Base-by-base conservation (phyloP, 2,329 filamentous ascomycete genomes). In the Apiospora pterosperma region DNA sequence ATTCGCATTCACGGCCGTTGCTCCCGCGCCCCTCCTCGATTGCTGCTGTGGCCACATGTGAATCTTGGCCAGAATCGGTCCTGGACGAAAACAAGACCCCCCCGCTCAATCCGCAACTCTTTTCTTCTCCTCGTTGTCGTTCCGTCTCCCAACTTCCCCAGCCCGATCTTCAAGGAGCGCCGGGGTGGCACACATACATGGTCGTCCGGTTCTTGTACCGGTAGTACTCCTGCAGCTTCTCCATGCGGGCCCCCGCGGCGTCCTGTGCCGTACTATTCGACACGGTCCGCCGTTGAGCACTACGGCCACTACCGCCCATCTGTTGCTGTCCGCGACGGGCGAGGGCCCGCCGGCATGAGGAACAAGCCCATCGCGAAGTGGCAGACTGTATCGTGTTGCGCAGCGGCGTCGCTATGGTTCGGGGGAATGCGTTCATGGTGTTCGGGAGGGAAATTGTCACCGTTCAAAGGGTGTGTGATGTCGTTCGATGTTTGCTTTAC, bases 161-260 rank as follows among this genome's bases (percentile, higher is more conserved):
- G 12, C 23, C 61, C 10, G n/a, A 36, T 28, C 10, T 36, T 38
- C 25, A 31, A 39, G n/a, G 6, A 5, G 6, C 8, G 23, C 19
- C 23, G 34, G 58, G 44, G 59, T 39, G 36, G 63, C 48, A 78
- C 75, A 76, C 74, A 74, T 82, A 90, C 85, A 89, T 81, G 10
- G 85, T 89, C 10, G 90, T 90, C 67, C 82, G 80, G 71, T 94
- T 94, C 80, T 88, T 90, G 70, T 81, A 78, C 68, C 83, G 85
- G 70, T 92, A 92, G 23, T 88, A 83, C 61, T 83, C 85, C 34
- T 84, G 84, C 76, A 92, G 79, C 69, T 87, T 81, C 52, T 89
- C 87, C 87, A 92, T 91, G 48, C 80, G 82, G 2, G 86, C 84
- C 19, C 79, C 77, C 2, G 38, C 34, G 19, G 36, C 58, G n/a